Evolutionary conservation across 2,329 filamentous ascomycete species (phyloP).

Genomic region (Sporothrix pallida): DNA sequence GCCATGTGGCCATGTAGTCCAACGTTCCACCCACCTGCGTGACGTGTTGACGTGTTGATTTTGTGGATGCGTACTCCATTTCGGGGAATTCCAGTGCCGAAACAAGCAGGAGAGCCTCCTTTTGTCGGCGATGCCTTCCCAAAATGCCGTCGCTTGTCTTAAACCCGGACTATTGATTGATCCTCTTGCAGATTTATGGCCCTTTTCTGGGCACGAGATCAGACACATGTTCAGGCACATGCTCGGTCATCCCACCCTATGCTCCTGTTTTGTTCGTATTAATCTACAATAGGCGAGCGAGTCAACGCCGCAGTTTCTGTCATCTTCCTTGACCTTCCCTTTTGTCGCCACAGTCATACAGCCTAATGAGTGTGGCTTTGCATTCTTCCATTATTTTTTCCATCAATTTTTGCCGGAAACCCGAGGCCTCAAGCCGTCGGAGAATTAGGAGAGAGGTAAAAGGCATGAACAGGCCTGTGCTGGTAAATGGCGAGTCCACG

Average conservation of each 20-base stretch:
- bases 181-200: neutral
- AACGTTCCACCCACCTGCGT: neutral
- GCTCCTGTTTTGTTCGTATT: neutral
- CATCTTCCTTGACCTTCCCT: neutral
- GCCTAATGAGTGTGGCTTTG: neutral
- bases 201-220: neutral
- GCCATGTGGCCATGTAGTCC: neutral
- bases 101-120: neutral
- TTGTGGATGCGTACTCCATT: neutral
- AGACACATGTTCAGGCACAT: neutral
- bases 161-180: neutral
- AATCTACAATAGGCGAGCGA: neutral
- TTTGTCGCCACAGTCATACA: neutral
- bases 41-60: neutral
- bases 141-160: conserved; percentile 4
- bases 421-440: neutral
- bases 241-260: neutral
- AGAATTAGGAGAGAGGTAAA: neutral
- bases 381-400: neutral
- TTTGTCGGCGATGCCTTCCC: neutral
- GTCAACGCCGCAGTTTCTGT: neutral
- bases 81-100: neutral
- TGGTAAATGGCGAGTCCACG: neutral
- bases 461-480: neutral
- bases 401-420: neutral